A percentile compares a stretch with the other conserved stretches of the same genome.
phyloP scores from a whole-genome alignment of 2,329 filamentous ascomycete genomes.

The Stagonosporopsis cucurbitacearum region DNA sequence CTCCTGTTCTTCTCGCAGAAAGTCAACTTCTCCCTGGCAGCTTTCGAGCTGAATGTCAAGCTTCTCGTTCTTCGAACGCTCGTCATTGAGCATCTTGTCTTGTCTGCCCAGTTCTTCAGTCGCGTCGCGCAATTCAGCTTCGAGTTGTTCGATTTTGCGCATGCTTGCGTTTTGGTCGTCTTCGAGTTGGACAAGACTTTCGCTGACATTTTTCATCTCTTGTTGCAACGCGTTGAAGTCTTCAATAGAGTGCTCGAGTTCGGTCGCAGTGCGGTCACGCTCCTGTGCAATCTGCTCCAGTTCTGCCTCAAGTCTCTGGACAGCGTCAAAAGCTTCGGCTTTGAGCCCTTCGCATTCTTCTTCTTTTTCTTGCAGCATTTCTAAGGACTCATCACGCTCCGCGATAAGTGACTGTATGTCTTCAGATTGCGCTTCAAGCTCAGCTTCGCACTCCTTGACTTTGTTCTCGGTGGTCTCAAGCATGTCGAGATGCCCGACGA shows the following conservation, averaged over 20 bases:
- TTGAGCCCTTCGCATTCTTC: constrained; percentile 60
- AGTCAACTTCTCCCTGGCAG: constrained; percentile 89
- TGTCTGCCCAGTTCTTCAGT: constrained; percentile 87
- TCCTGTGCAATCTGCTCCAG: constrained; percentile 75
- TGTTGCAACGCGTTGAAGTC: constrained; percentile 90
- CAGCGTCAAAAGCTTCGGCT: constrained; percentile 64
- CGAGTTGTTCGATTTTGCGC: constrained; percentile 79
- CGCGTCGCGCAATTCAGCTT: constrained; percentile 80
- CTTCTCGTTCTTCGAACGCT: constrained; percentile 85
- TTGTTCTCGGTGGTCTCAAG: constrained; percentile 68
- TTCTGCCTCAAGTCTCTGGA: constrained; percentile 66
- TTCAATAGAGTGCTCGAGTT: constrained; percentile 78
- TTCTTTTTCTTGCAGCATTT: constrained; percentile 71
- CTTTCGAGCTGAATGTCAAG: constrained; percentile 92
- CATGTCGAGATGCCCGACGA: constrained; percentile 80
- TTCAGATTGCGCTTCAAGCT: constrained; percentile 78
- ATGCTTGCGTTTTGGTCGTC: constrained; percentile 84
- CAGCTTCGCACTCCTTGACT: constrained; percentile 76
- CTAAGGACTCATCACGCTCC: constrained; percentile 85
- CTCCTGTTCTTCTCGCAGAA: constrained; percentile 95
- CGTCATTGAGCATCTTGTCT: constrained; percentile 81
- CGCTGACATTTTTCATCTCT: constrained; percentile 91
- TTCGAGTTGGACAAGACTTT: constrained; percentile 83
- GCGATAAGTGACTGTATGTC: constrained; percentile 79
- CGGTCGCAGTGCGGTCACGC: constrained; percentile 71